These are phyloP conservation scores for Microcyclospora tardicrescens DNA, from an alignment of 2,329 filamentous ascomycete genomes.

Conservation along the genomic window DNA sequence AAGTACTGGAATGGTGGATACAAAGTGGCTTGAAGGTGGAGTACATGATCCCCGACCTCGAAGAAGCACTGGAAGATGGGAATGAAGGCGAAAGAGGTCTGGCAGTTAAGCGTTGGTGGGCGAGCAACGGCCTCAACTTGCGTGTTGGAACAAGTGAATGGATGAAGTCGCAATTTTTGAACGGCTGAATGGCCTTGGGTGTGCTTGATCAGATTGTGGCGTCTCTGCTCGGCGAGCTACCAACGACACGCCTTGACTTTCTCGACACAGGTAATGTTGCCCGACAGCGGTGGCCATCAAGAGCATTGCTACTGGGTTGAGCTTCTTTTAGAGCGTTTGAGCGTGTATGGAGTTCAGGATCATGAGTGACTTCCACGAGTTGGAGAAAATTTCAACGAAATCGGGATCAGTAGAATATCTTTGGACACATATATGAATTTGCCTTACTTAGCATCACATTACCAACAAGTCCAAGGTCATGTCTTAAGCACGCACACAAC, in stretches of 20 bases:
- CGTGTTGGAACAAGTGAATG: slow-evolving; percentile 75
- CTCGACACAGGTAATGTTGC: slow-evolving; percentile 18
- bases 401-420: no score
- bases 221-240: neutral
- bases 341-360: neutral
- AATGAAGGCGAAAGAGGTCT: slow-evolving; percentile 55
- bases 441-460: no score
- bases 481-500: no score
- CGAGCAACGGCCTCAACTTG: slow-evolving; percentile 66
- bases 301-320: no score
- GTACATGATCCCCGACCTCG: slow-evolving; percentile 90
- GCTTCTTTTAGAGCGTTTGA: neutral
- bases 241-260: slow-evolving; percentile 11
- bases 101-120: slow-evolving; percentile 76
- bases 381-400: neutral
- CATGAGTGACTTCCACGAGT: neutral
- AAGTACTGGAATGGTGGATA: slow-evolving; percentile 89
- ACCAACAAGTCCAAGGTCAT: no score
- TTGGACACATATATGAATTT: no score
- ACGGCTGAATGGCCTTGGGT: slow-evolving; percentile 2
- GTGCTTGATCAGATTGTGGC: no score
- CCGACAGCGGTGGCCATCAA: no score
- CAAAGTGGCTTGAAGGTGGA: slow-evolving; percentile 64
- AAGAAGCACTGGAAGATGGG: slow-evolving; percentile 84
- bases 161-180: slow-evolving; percentile 67